Conservation (phyloP, 2,329 filamentous ascomycete genomes). For the Talaromyces pinophilus region DNA sequence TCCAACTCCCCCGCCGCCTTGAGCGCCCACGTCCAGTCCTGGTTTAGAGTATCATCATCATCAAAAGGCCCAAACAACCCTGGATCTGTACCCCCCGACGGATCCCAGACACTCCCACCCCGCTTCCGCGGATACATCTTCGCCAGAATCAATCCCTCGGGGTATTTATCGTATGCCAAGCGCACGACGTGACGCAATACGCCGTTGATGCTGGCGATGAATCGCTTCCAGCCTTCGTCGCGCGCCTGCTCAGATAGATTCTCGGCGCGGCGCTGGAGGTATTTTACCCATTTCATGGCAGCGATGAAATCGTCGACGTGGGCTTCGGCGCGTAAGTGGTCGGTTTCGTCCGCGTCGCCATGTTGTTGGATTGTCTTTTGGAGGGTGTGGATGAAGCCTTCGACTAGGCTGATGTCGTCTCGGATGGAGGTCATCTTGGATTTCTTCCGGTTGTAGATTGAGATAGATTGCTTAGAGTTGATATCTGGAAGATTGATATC, state of each 20-base stretch:
- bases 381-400: neutral
- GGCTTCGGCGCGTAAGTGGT: neutral
- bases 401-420: neutral
- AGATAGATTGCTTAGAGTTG: neutral
- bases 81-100: neutral
- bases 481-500: neutral
- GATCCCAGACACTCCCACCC: neutral
- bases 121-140: neutral
- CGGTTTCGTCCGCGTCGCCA: neutral
- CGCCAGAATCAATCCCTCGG: neutral
- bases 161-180: neutral
- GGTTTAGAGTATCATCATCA: neutral
- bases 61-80: neutral
- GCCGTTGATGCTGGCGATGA: neutral
- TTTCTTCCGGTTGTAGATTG: neutral
- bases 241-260: conserved; percentile 1
- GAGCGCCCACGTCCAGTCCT: neutral
- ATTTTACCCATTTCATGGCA: conserved; percentile 1
- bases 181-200: neutral
- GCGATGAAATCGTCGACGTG: neutral
- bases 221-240: neutral
- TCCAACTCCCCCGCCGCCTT: conserved; percentile 1
- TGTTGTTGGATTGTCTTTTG: neutral
- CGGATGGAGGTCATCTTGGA: no score
- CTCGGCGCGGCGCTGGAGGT: neutral